Evolutionary conservation across 495 filamentous ascomycete species (phyloP).

Genomic region (Penicillium argentinense): DNA sequence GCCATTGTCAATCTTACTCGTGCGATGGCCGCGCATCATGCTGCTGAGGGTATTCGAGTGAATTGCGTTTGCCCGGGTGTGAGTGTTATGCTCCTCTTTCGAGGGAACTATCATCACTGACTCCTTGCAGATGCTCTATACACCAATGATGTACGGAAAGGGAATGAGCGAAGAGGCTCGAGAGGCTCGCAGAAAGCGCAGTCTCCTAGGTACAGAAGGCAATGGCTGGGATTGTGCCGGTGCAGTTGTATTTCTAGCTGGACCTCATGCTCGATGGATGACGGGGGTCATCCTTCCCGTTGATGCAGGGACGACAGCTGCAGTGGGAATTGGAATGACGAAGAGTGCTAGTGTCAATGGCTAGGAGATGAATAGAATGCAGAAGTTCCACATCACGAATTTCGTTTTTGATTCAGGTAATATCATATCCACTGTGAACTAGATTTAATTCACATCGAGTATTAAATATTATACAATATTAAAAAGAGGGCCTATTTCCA

Average conservation of each 20-base stretch:
- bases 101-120: not conserved
- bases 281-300: constrained; percentile 49
- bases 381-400: too few relatives aligned
- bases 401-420: too few relatives aligned
- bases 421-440: too few relatives aligned
- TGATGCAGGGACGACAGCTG: constrained; percentile 48
- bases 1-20: constrained; percentile 59
- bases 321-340: constrained; percentile 30
- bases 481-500: too few relatives aligned
- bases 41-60: constrained; percentile 50
- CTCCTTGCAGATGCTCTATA: constrained; percentile 49
- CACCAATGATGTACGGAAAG: constrained; percentile 57
- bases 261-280: constrained; percentile 50
- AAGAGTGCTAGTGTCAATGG: constrained; percentile 28
- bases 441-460: too few relatives aligned
- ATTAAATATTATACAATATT: too few relatives aligned
- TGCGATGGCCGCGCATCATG: constrained; percentile 60
- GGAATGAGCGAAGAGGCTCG: constrained; percentile 52
- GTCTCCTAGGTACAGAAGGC: constrained; percentile 54
- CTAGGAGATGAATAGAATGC: too few relatives aligned
- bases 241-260: constrained; percentile 42
- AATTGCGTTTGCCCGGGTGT: constrained; percentile 60
- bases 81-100: not conserved
- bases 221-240: constrained; percentile 52
- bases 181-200: constrained; percentile 45